These are phyloP conservation scores for Phyllachora maydis DNA, from an alignment of 2,329 filamentous ascomycete genomes.

Conservation along the genomic window DNA sequence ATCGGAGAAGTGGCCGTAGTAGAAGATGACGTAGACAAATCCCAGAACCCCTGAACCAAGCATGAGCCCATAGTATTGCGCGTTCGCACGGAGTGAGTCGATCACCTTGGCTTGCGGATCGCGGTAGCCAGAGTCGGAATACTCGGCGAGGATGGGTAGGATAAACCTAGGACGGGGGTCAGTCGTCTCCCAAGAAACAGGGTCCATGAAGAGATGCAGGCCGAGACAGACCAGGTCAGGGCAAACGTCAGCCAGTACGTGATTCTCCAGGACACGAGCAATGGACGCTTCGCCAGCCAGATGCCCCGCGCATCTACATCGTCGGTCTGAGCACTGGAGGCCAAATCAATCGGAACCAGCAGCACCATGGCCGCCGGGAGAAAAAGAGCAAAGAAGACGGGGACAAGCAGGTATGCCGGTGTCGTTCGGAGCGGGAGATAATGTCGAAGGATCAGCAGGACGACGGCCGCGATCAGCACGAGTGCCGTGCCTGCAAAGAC, in stretches of 20 bases:
- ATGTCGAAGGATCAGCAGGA: conserved; percentile 69
- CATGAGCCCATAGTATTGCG: conserved; percentile 68
- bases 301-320: conserved; percentile 57
- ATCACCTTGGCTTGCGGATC: conserved; percentile 62
- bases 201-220: conserved; percentile 1
- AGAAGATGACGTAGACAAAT: conserved; percentile 65
- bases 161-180: conserved; percentile 42
- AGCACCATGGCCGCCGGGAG: conserved; percentile 81
- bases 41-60: conserved; percentile 50
- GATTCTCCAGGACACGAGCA: conserved; percentile 83
- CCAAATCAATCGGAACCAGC: conserved; percentile 87
- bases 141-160: conserved; percentile 82
- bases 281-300: conserved; percentile 60
- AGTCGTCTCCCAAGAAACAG: neutral
- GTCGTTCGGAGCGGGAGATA: conserved; percentile 83
- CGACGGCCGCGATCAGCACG: conserved; percentile 50
- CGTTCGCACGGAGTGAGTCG: conserved; percentile 76
- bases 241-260: conserved; percentile 95
- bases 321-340: conserved; percentile 58
- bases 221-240: conserved; percentile 55
- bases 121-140: conserved; percentile 82
- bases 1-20: conserved; percentile 49
- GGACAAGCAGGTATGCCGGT: conserved; percentile 72
- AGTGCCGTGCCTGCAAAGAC: conserved; percentile 59
- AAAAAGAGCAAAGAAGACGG: conserved; percentile 90